phyloP scores from a whole-genome alignment of 306 rosid genomes.

The Quillaja saponaria region DNA sequence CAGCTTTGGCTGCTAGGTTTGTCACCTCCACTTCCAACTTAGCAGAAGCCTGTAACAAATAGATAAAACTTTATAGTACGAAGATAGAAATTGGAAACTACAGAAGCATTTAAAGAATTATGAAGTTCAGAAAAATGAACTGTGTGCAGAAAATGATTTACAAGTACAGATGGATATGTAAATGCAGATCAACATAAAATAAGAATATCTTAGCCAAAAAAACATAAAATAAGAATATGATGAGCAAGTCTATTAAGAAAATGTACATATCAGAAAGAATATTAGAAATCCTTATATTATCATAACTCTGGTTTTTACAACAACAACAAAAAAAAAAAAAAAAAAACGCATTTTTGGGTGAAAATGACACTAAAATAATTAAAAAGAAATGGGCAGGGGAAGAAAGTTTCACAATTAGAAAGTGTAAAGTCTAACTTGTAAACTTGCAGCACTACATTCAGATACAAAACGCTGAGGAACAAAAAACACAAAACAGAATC shows the following conservation, averaged over 20 bases:
- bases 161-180: neutral
- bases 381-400: too few relatives aligned
- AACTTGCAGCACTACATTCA: neutral
- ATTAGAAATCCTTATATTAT: neutral
- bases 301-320: neutral
- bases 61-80: slow-evolving; percentile 17
- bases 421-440: neutral
- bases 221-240: too few relatives aligned
- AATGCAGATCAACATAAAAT: too few relatives aligned
- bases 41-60: slow-evolving; percentile 69
- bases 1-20: slow-evolving; percentile 94
- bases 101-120: neutral
- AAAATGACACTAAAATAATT: too few relatives aligned
- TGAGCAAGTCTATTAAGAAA: too few relatives aligned
- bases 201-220: too few relatives aligned
- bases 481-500: neutral
- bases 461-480: slow-evolving; percentile 4
- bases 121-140: neutral
- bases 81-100: slow-evolving; percentile 14
- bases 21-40: slow-evolving; percentile 95
- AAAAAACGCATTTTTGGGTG: too few relatives aligned
- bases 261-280: neutral
- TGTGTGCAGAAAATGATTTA: neutral
- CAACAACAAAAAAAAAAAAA: too few relatives aligned
- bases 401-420: too few relatives aligned